These are phyloP conservation scores for Durusdinium trenchii DNA, from an alignment of 73 alveolate genomes.

Conservation along the genomic window DNA sequence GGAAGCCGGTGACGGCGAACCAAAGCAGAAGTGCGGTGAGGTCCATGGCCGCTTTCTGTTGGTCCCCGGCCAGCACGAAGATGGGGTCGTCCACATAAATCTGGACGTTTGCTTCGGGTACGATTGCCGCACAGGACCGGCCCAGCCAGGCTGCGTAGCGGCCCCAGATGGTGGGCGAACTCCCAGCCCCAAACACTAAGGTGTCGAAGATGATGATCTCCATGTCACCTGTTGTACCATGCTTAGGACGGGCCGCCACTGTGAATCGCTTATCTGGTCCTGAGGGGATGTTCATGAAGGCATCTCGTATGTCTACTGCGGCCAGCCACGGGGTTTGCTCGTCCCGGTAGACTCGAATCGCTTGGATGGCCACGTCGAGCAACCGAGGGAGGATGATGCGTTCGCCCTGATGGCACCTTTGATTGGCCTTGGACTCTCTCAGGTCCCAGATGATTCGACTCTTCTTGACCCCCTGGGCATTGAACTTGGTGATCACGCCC, in stretches of 20 bases:
- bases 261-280: background rate
- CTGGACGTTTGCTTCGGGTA: background rate
- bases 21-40: conserved; percentile 6
- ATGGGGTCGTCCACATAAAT: background rate
- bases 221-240: no score
- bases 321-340: background rate
- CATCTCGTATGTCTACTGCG: conserved; percentile 27
- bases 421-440: conserved; percentile 18
- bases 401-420: background rate
- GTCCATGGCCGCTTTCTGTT: background rate
- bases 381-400: conserved; percentile 34
- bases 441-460: no score
- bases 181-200: conserved; percentile 30
- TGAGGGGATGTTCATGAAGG: conserved; percentile 39
- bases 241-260: background rate
- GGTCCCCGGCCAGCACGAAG: background rate
- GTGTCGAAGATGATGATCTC: conserved; percentile 27
- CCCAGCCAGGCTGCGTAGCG: conserved; percentile 48
- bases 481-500: conserved; percentile 6
- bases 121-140: background rate
- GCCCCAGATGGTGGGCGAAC: background rate
- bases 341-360: background rate
- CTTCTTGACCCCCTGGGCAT: background rate
- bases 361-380: background rate
- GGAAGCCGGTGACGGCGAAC: conserved; percentile 50